Conservation (phyloP, 768 basidiomycete genomes). For the Russula griseocarnosa region DNA sequence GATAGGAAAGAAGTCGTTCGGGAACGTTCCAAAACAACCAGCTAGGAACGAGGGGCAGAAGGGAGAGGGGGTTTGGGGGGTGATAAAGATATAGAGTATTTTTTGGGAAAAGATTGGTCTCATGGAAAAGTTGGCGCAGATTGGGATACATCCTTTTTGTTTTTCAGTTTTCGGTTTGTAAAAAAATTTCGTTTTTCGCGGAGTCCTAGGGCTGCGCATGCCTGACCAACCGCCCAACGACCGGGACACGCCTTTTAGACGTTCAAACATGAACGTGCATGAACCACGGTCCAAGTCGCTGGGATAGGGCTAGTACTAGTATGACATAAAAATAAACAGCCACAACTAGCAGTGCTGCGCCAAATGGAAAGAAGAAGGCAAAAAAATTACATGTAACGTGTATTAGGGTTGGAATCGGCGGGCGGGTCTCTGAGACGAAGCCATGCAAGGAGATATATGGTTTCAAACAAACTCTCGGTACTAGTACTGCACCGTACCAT, state of each 20-base stretch:
- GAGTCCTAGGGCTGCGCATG: too few relatives aligned
- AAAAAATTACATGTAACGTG: not conserved
- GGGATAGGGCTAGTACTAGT: not conserved
- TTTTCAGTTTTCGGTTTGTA: too few relatives aligned
- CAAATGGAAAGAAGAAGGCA: too few relatives aligned
- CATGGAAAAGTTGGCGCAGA: not conserved
- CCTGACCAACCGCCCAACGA: not conserved
- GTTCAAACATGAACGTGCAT: conserved; percentile 1
- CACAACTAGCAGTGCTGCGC: not conserved
- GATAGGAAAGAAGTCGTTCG: conserved; percentile 11
- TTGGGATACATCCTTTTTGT: not conserved
- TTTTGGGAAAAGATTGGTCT: not conserved
- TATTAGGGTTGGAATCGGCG: conserved; percentile 18
- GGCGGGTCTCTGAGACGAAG: too few relatives aligned
- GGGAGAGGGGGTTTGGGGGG: not conserved
- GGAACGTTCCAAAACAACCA: conserved; percentile 10
- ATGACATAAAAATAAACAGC: not conserved
- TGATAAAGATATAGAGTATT: not conserved
- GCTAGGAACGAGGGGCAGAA: not conserved
- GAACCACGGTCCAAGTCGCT: not conserved
- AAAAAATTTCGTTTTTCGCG: not conserved
- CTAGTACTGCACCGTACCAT: too few relatives aligned
- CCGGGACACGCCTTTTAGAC: not conserved
- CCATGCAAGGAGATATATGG: too few relatives aligned
- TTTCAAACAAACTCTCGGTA: too few relatives aligned